Base-by-base conservation (phyloP, 352 stramenopile species). In the Globisporangium splendens region DNA sequence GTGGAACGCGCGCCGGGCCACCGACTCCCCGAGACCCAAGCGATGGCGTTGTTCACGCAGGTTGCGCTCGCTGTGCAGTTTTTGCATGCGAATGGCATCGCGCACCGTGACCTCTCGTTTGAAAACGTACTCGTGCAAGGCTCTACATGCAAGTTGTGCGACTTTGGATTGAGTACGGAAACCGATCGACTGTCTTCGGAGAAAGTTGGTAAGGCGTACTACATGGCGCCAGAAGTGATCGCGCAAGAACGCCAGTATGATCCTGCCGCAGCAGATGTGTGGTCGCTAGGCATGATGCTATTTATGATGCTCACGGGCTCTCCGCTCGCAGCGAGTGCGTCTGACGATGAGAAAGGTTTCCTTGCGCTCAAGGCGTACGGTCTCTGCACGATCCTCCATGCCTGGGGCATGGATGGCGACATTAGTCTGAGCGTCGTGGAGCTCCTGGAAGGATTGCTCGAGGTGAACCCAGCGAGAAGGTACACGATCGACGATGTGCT, bases 221-320 rank as follows among this genome's bases (percentile, higher is more conserved):
- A 66, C 44, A 70, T 62, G 57, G 63, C 63, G 21, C 63, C 58
- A 11, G 63, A 70, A 68, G 69, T 86, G 31, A 64, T 64, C 0
- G 31, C 21, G 5, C 41, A 56, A 17, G 52, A 57, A 20, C 11
- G 14, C 10, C 22, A 46, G 15, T 78, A 79, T 65, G 73, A 86
- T 56, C 63, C 77, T 0, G 66, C 62, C 13, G 50, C 35, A 1
- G 73, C 67, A n/a, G 73, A 83, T 35, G 41, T 81, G 15, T 83
- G 73, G 73, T 78, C 73, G 20, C 60, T 83, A 6, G 70, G 73
- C 17, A 63, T 80, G 24, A 52, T 83, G 61, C 55, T 83, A 17
- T 83, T 79, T 56, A 69, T 82, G 17, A 57, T 85, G 69, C 54
- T 85, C 15, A 78, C 75, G 1, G 75, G 75, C 8, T 76, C 74